These are phyloP conservation scores for Fagus crenata DNA, from an alignment of 306 rosid species.

Conservation along the genomic window DNA sequence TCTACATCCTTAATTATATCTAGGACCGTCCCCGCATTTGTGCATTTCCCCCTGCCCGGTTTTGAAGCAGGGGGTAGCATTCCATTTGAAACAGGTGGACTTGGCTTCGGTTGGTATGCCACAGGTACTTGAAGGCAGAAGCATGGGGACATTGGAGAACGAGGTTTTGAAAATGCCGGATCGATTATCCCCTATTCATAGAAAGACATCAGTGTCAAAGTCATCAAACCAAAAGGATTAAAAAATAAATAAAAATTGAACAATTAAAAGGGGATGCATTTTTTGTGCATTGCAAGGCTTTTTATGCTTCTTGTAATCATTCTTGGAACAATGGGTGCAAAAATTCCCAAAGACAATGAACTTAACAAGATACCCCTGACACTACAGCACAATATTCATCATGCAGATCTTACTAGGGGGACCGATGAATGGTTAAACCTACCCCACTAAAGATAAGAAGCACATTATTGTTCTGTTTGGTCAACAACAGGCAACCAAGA, in stretches of 20 bases:
- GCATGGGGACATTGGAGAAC: slow-evolving; percentile 66
- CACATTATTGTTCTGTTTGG: not conserved
- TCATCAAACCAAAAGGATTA: not conserved
- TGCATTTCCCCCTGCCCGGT: slow-evolving; percentile 79
- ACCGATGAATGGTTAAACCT: not conserved
- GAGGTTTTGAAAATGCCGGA: slow-evolving; percentile 80
- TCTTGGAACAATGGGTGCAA: not conserved
- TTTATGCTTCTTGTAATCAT: not conserved
- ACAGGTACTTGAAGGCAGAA: slow-evolving; percentile 81
- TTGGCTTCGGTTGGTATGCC: slow-evolving; percentile 57
- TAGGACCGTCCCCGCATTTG: slow-evolving; percentile 56
- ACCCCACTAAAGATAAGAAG: not conserved
- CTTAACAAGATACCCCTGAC: not conserved
- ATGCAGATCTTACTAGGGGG: not conserved
- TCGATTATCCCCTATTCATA: slow-evolving; percentile 74
- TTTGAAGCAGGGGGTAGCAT: slow-evolving; percentile 82
- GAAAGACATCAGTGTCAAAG: slow-evolving; percentile 17
- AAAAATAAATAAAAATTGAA: not conserved
- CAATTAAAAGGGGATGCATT: not conserved
- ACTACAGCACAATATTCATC: not conserved
- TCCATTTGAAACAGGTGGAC: slow-evolving; percentile 70
- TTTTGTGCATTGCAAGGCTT: not conserved
- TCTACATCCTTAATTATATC: slow-evolving; percentile 89
- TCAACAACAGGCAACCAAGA: slow-evolving; percentile 2
- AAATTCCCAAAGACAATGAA: not conserved